Evolutionary conservation across 1,139 yeast species (phyloP).

Genomic region (Debaryomyces sp.): DNA sequence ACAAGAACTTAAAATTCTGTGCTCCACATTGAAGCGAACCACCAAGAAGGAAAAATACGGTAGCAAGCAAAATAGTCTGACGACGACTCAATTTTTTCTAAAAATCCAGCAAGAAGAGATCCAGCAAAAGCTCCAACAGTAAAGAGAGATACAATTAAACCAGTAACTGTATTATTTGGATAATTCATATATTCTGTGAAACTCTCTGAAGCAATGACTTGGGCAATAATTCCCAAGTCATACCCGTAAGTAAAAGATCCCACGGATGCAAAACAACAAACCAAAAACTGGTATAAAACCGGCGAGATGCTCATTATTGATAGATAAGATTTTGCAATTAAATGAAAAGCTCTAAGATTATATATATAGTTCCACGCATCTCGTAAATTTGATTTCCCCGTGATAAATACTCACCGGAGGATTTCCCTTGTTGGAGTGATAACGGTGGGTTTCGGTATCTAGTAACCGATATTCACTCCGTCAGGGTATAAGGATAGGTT

Average conservation of each 20-base stretch:
- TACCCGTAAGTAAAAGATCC: slow-evolving; percentile 31
- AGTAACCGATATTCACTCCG: neutral
- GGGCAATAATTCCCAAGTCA: slow-evolving; percentile 27
- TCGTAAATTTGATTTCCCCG: neutral
- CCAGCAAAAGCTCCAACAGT: slow-evolving; percentile 34
- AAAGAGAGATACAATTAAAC: slow-evolving; percentile 30
- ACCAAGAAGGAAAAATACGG: slow-evolving; percentile 17
- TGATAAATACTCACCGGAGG: neutral
- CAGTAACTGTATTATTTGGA: slow-evolving; percentile 22
- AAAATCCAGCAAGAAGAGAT: slow-evolving; percentile 19
- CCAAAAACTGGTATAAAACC: slow-evolving; percentile 26
- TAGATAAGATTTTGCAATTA: slow-evolving; percentile 8
- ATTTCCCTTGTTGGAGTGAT: neutral
- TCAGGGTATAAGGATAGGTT: neutral
- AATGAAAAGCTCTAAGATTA: neutral
- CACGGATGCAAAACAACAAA: slow-evolving; percentile 29
- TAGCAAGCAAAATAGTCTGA: slow-evolving; percentile 10
- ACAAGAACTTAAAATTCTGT: slow-evolving; percentile 22
- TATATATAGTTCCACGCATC: neutral
- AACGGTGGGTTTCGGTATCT: neutral
- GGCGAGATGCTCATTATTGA: slow-evolving; percentile 19
- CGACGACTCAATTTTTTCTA: neutral
- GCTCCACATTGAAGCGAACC: slow-evolving; percentile 13
- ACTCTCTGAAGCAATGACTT: slow-evolving; percentile 26
- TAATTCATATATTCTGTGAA: slow-evolving; percentile 17